A percentile compares a stretch with the other conserved stretches of the same genome.
Evolutionary conservation across 2,329 filamentous ascomycete species (phyloP).

Genomic region (Incumbomyces lentus): DNA sequence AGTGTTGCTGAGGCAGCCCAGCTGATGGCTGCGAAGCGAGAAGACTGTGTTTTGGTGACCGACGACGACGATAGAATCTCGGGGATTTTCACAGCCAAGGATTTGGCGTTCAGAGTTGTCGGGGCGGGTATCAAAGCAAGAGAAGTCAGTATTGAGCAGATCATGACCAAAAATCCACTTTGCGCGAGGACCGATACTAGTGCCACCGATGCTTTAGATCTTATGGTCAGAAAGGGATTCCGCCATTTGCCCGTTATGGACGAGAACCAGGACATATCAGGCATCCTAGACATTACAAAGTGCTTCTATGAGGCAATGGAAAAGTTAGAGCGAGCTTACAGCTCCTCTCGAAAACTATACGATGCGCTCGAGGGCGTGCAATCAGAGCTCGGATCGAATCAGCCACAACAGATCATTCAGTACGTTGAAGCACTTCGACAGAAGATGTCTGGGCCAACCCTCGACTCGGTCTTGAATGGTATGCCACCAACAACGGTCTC

Average conservation of each 20-base stretch:
- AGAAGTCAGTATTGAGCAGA: conserved; percentile 87
- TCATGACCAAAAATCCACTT: conserved; percentile 99
- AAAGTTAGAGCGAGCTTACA: conserved; percentile 94
- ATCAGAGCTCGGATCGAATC: conserved; percentile 87
- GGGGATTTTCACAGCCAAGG: conserved; percentile 98
- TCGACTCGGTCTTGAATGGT: conserved; percentile 88
- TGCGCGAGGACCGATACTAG: conserved; percentile 96
- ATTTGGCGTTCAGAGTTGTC: conserved; percentile 93
- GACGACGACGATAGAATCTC: conserved; percentile 97
- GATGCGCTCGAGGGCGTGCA: conserved; percentile 96
- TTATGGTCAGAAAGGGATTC: conserved; percentile 98
- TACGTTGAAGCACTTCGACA: conserved; percentile 90
- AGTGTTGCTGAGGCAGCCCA: conserved; percentile 94
- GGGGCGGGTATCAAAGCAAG: conserved; percentile 80
- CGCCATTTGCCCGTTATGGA: conserved; percentile 98
- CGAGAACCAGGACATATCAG: conserved; percentile 98
- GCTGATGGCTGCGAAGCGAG: conserved; percentile 96
- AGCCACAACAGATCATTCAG: conserved; percentile 97
- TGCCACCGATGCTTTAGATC: conserved; percentile 88
- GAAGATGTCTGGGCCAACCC: conserved; percentile 96
- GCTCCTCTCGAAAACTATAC: conserved; percentile 94
- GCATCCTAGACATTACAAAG: conserved; percentile 96
- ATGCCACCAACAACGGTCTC: conserved; percentile 89
- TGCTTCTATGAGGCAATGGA: conserved; percentile 99
- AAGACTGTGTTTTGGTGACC: conserved; percentile 94